Evolutionary conservation across 108 stramenopile genomes (phyloP).

Genomic region (Pseudonitzschia multistriata): DNA sequence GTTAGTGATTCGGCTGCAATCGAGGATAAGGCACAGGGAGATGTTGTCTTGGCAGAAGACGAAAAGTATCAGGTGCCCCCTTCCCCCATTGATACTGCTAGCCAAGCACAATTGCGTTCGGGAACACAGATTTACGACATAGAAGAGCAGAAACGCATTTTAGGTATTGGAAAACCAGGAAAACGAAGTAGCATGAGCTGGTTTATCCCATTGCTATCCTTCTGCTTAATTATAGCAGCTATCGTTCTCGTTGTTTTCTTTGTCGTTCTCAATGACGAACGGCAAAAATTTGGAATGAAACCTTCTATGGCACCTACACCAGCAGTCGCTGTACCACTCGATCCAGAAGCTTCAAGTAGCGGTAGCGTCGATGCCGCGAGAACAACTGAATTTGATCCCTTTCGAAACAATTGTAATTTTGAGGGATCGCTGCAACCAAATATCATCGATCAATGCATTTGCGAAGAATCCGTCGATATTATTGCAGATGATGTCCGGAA

Average conservation of each 20-base stretch:
- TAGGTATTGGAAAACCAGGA: slow-evolving; percentile 9
- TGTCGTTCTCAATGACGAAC: slow-evolving; percentile 26
- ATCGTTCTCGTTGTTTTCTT: slow-evolving; percentile 26
- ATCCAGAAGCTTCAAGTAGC: slow-evolving; percentile 21
- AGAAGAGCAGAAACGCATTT: slow-evolving; percentile 26
- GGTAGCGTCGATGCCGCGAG: slow-evolving; percentile 21
- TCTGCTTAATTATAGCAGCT: slow-evolving; percentile 9
- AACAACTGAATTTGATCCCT: slow-evolving; percentile 21
- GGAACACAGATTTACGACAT: slow-evolving; percentile 13
- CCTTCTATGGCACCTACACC: slow-evolving; percentile 26
- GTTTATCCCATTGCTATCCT: slow-evolving; percentile 16
- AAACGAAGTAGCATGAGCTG: slow-evolving; percentile 19
- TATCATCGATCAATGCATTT: slow-evolving; percentile 39
- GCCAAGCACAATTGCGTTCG: background rate
- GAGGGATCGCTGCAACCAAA: slow-evolving; percentile 21
- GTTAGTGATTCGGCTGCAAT: no score
- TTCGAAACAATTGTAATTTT: slow-evolving; percentile 27
- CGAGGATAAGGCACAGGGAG: slow-evolving; percentile 16
- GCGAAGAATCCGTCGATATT: background rate
- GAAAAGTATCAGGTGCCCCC: slow-evolving; percentile 1
- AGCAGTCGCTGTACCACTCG: slow-evolving; percentile 10
- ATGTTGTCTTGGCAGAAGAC: slow-evolving; percentile 20
- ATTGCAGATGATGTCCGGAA: slow-evolving; percentile 28
- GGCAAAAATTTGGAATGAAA: background rate
- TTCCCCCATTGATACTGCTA: background rate